Evolutionary conservation across 208 protist genomes (phyloP).

Genomic region (Trypanosoma scelopori): DNA sequence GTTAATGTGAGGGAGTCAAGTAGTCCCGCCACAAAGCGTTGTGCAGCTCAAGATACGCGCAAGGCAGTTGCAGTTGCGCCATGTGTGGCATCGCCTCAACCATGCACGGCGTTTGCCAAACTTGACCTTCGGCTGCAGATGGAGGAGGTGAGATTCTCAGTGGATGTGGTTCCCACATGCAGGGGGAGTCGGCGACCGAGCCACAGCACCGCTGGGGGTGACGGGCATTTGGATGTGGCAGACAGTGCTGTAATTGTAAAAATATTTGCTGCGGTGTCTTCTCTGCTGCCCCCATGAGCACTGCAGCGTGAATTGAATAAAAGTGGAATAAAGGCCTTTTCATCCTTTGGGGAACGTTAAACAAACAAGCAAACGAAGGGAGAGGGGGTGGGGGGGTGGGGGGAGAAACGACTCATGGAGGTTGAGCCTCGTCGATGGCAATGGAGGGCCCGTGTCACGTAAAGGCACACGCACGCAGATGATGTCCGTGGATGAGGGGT

Average conservation of each 20-base stretch:
- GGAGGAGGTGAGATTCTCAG: constrained; percentile 58
- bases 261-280: not conserved
- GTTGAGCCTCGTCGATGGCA: not conserved
- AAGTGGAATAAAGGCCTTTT: constrained; percentile 15
- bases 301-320: constrained; percentile 1
- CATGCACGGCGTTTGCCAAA: constrained; percentile 32
- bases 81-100: constrained; percentile 15
- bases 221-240: constrained; percentile 43
- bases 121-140: constrained; percentile 44
- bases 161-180: constrained; percentile 23
- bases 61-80: too few species aligned
- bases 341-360: too few species aligned
- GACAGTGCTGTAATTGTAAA: constrained; percentile 13
- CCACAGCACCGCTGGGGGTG: constrained; percentile 27
- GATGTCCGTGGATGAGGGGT: constrained; percentile 23
- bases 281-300: constrained; percentile 2
- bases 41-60: not conserved
- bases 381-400: too few species aligned
- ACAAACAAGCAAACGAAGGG: too few species aligned
- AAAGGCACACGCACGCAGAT: not conserved
- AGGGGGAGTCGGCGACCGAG: not conserved
- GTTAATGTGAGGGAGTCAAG: not conserved
- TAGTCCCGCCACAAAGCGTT: not conserved
- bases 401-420: too few species aligned
- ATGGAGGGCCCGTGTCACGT: not conserved